Evolutionary conservation across 2,329 filamentous ascomycete species (phyloP), one percentile per base, ranked within the genome.

Genomic region (Epicoccum sorghinum): DNA sequence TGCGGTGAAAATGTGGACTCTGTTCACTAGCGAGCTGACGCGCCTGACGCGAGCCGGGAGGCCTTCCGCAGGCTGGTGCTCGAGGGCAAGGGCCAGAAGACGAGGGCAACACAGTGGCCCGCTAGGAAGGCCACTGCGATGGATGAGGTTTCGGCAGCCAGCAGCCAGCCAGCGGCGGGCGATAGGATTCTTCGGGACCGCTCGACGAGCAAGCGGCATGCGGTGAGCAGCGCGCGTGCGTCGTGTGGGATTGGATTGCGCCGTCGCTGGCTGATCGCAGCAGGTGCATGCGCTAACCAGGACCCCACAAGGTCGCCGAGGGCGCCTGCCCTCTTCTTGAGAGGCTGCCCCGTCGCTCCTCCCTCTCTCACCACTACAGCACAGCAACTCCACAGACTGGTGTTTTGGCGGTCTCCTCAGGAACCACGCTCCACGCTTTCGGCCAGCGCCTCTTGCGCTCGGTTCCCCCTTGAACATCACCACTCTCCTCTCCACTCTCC

Each of bases 381-480:
- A 64, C 59, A 58, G 51, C 59, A 56, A 52, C 52, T 62, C 60
- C 58, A 57, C 47, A 55, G 57, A 53, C 50, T 68, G 67, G 68
- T 67, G 67, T 66, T 71, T 73, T 75, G 73, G 71, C 64, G 68
- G 70, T 71, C 59, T 64, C 60, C 25, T 69, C 62, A 65, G 65
- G 65, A 66, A 59, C 58, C 57, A 66, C 62, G 65, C 59, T 65
- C 63, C 57, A 68, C 72, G 72, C 72, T 69, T 74, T 74, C 70
- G 72, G 72, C 73, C 73, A 75, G 72, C 71, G 71, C 71, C 71
- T 70, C 67, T 67, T 70, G 72, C 71, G 73, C 70, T 75, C 69
- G 72, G 70, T 70, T 69, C 62, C 65, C 57, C 64, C 63, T 59
- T 63, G 62, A 60, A 55, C 52, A 55, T 47, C 41, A 37, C 60